phyloP scores from a whole-genome alignment of 2,329 filamentous ascomycete species.

The Xylariaceae sp. region DNA sequence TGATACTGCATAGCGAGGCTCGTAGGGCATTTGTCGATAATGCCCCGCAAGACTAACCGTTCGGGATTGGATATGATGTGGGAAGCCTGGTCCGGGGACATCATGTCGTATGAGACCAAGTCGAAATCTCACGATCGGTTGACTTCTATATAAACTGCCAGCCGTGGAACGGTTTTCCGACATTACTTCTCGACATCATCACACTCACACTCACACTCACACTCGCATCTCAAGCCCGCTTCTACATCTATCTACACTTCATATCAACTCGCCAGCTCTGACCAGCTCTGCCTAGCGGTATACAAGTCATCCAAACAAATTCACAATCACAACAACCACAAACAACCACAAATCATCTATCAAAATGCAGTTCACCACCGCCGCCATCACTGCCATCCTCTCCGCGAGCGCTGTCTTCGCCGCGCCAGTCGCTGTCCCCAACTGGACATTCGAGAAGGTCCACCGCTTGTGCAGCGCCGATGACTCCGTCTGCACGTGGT shows the following conservation, averaged over 20 bases:
- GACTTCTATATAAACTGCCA: slow-evolving; percentile 14
- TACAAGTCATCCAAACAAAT: not conserved
- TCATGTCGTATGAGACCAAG: not conserved
- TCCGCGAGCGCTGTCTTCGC: slow-evolving; percentile 27
- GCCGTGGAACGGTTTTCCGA: not conserved
- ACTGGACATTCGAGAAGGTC: slow-evolving; percentile 40
- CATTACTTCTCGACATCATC: slow-evolving; percentile 14
- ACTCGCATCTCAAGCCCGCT: no score
- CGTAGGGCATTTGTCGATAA: not conserved
- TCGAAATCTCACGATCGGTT: not conserved
- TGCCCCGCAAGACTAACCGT: not conserved
- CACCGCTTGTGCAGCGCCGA: slow-evolving; percentile 38
- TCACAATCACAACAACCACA: not conserved
- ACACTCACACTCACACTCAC: not conserved
- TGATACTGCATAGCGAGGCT: not conserved
- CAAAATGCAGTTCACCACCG: slow-evolving; percentile 37
- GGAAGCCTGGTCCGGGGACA: not conserved
- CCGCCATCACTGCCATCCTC: slow-evolving; percentile 29
- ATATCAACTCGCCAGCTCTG: not conserved
- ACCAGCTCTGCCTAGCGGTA: not conserved
- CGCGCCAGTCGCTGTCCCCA: slow-evolving; percentile 30
- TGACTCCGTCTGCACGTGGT: slow-evolving; percentile 41
- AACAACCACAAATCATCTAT: not conserved
- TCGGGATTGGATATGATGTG: not conserved
- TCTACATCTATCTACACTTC: not conserved